phyloP scores from a whole-genome alignment of 75 land plant species.

The Pinus tabuliformis region DNA sequence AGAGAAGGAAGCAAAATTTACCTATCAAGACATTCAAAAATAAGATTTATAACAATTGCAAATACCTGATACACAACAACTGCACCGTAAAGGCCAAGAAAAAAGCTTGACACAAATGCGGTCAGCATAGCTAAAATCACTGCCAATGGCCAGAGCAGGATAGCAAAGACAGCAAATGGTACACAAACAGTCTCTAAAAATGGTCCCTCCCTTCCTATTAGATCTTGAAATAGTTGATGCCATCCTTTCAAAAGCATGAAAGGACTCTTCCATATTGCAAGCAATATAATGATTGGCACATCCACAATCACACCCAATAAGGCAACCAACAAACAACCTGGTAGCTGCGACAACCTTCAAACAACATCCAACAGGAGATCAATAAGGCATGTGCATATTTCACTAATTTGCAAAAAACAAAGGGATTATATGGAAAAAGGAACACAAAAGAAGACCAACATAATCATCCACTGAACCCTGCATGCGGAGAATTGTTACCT shows the following conservation, averaged over 20 bases:
- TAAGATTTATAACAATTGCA: background rate
- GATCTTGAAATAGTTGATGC: slow-evolving; percentile 64
- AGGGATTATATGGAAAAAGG: background rate
- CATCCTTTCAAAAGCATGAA: slow-evolving; percentile 89
- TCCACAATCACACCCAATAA: slow-evolving; percentile 60
- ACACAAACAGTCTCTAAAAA: slow-evolving; percentile 86
- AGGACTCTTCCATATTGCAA: slow-evolving; percentile 81
- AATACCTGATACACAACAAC: slow-evolving; percentile 82
- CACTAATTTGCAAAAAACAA: slow-evolving; percentile 8
- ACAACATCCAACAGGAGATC: slow-evolving; percentile 6
- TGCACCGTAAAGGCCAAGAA: slow-evolving; percentile 70
- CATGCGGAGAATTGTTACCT: background rate
- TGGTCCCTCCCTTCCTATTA: slow-evolving; percentile 83
- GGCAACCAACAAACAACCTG: slow-evolving; percentile 54
- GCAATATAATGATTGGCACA: slow-evolving; percentile 41
- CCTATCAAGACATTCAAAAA: background rate
- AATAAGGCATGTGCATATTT: background rate
- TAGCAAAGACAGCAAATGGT: slow-evolving; percentile 89
- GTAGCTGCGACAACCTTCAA: slow-evolving; percentile 56
- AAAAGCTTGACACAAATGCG: slow-evolving; percentile 59
- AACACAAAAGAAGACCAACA: background rate
- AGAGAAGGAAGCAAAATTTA: background rate
- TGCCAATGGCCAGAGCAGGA: slow-evolving; percentile 85
- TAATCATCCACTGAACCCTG: background rate
- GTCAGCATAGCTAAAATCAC: slow-evolving; percentile 51